phyloP scores from a whole-genome alignment of 1,284 basidiomycete species.

The Cutaneotrichosporon dermatis region DNA sequence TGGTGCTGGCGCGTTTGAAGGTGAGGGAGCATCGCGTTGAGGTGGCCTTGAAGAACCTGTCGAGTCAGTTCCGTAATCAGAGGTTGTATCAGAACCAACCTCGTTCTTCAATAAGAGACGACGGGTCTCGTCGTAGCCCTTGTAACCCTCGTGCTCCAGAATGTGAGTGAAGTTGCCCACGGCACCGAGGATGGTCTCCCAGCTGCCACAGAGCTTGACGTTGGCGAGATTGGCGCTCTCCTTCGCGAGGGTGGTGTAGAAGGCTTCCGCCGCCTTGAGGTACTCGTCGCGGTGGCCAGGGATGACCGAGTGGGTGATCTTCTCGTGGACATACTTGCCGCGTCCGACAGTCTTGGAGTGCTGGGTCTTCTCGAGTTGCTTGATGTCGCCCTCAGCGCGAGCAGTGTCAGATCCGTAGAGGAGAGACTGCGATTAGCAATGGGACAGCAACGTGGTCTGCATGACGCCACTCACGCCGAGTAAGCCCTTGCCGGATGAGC shows the following conservation, averaged over 20 bases:
- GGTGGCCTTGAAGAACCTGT: slow-evolving; percentile 16
- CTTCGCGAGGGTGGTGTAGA: slow-evolving; percentile 70
- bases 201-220: slow-evolving; percentile 83
- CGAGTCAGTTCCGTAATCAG: neutral
- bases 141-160: slow-evolving; percentile 84
- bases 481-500: neutral
- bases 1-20: slow-evolving; percentile 67
- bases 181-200: slow-evolving; percentile 79
- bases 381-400: slow-evolving; percentile 70
- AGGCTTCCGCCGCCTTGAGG: slow-evolving; percentile 74
- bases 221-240: slow-evolving; percentile 59
- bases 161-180: slow-evolving; percentile 72
- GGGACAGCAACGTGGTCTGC: too few species aligned
- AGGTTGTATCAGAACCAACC: slow-evolving; percentile 23
- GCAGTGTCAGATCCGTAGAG: slow-evolving; percentile 78
- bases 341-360: slow-evolving; percentile 79
- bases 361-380: slow-evolving; percentile 55
- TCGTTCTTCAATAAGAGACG: slow-evolving; percentile 24
- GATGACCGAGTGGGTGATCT: slow-evolving; percentile 81
- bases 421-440: slow-evolving; percentile 50
- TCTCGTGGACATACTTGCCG: slow-evolving; percentile 72
- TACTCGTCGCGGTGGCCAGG: slow-evolving; percentile 75
- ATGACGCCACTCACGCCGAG: slow-evolving; percentile 5
- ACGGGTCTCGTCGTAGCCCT: slow-evolving; percentile 62
- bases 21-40: slow-evolving; percentile 61